Evolutionary conservation across 306 rosid genomes (phyloP), one percentile per base, ranked within the genome.

Genomic region (Fragaria ananassa): DNA sequence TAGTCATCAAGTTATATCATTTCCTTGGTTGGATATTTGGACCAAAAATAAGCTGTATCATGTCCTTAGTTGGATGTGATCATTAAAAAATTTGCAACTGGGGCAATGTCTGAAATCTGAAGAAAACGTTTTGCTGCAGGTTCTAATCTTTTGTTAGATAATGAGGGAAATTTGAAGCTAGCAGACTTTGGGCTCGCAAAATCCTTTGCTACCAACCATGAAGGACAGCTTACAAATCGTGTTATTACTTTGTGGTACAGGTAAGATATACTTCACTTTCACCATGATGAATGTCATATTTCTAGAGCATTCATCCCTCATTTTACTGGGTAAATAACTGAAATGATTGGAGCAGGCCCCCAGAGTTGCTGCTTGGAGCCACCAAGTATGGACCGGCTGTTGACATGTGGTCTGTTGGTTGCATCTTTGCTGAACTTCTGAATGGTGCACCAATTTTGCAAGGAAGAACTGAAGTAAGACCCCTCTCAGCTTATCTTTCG

Each of bases 371-470:
- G 45, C 86, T 90, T 23, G 95, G 92, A 80, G 83, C 92, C 72
- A 90, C 92, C 15, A 88, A 83, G 82, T 90, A 90, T 80, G 96
- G 92, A 19, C 90, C 95, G 21, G 90, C 95, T 47, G 89, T 90
- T 77, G 95, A 90, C 65, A 84, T 90, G 91, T 90, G 95, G 95
- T 90, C 95, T 74, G 95, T 86, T 70, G 92, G 95, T 79, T 87
- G 95, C 77, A 90, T 90, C 78, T 90, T 90, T 80, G 96, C 89
- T 27, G 92, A 90, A 82, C 96, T 90, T 80, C 85, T 90, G 62
- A 81, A 85, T 54, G 92, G 92, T 70, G 85, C 85, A 74, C 92
- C 92, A 47, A 88, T 90, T 67, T 78, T 90, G 70, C 91, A 90
- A 68, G 96, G 96, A 73, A 90, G 86, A 85, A 87, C 82, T 78